Evolutionary conservation across 179 eudicot species (phyloP).

Genomic region (Spergularia azorica): DNA sequence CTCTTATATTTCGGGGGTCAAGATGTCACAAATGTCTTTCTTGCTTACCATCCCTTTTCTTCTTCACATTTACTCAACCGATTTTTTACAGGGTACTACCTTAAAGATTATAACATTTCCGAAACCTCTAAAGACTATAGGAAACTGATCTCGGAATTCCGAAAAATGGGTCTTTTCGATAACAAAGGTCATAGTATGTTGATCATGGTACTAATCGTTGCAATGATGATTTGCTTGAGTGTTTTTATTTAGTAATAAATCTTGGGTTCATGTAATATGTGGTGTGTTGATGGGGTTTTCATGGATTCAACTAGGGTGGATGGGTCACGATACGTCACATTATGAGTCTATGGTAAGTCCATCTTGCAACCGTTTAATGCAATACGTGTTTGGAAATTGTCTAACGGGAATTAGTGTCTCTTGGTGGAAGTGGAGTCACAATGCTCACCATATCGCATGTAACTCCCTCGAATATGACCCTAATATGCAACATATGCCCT

Average conservation of each 20-base stretch:
- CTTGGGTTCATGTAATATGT: not conserved
- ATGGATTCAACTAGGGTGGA: constrained; percentile 11
- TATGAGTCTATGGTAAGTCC: not conserved
- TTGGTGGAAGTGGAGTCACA: constrained; percentile 11
- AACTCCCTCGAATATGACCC: constrained; percentile 6
- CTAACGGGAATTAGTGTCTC: not conserved
- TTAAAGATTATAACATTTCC: not conserved
- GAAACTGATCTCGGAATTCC: not conserved
- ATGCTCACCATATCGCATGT: constrained; percentile 15
- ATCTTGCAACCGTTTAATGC: not conserved
- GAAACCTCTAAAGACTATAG: constrained; percentile 5
- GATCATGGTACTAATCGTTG: not conserved
- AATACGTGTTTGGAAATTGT: not conserved
- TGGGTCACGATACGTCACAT: constrained; percentile 10
- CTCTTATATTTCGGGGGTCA: constrained; percentile 14
- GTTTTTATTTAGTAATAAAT: not conserved
- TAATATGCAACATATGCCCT: constrained; percentile 14
- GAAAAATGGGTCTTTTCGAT: not conserved
- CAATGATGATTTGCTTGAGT: not conserved
- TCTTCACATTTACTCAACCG: not conserved
- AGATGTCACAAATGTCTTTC: constrained; percentile 2
- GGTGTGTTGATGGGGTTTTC: not conserved
- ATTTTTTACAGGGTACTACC: not conserved
- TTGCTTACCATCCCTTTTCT: not conserved
- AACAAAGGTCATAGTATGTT: not conserved